Evolutionary conservation across 495 filamentous ascomycete species (phyloP).

Genomic region (Xylaria grammica): DNA sequence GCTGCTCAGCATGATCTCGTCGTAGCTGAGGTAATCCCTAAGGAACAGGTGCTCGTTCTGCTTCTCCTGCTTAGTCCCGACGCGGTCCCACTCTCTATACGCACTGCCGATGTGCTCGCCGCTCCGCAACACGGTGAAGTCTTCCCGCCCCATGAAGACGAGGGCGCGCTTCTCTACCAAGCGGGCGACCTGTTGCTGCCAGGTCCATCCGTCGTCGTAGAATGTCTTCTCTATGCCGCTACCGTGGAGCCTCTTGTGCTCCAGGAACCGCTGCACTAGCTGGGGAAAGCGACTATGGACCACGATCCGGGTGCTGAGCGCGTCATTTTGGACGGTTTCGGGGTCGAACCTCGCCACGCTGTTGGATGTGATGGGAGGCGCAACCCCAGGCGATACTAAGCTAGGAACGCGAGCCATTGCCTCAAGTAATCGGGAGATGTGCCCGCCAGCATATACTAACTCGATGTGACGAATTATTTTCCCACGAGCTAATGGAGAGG

Average conservation of each 20-base stretch:
- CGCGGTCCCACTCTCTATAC: constrained; percentile 27
- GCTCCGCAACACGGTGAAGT: constrained; percentile 29
- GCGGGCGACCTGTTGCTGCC: constrained; percentile 26
- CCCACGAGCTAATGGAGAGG: no score
- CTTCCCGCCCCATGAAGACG: constrained; percentile 21
- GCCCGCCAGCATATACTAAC: no score
- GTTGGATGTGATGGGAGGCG: constrained; percentile 26
- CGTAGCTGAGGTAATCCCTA: constrained; percentile 33
- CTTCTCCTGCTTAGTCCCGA: constrained; percentile 26
- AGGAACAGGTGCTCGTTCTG: constrained; percentile 14
- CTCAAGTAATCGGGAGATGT: neutral
- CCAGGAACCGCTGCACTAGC: constrained; percentile 31
- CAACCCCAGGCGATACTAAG: constrained; percentile 24
- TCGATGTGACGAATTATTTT: no score
- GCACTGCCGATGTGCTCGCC: neutral
- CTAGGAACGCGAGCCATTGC: neutral
- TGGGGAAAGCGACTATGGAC: constrained; percentile 27
- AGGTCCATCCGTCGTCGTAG: constrained; percentile 27
- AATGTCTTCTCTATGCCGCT: constrained; percentile 20
- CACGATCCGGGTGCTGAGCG: constrained; percentile 28
- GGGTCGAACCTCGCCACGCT: constrained; percentile 28
- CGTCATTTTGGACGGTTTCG: constrained; percentile 24
- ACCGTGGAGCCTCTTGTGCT: constrained; percentile 28
- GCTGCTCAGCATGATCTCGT: constrained; percentile 39
- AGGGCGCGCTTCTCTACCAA: constrained; percentile 34